A percentile compares a stretch with the other conserved stretches of the same genome.
Evolutionary conservation across 768 basidiomycete species (phyloP).

Genomic region (Rhizopogon rudus): DNA sequence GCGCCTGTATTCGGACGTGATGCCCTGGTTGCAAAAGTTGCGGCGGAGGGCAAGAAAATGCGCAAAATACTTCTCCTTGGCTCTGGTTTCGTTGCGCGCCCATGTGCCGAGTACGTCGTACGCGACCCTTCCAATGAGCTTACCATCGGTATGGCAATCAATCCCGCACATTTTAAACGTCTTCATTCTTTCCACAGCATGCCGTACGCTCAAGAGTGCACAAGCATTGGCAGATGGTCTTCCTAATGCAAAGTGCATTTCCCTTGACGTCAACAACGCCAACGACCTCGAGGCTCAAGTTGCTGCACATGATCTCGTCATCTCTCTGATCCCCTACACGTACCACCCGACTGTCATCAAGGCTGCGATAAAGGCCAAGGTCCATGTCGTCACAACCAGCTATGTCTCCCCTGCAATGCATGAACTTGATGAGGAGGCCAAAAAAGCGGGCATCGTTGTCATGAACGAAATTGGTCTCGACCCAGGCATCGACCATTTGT

Average conservation of each 20-base stretch:
- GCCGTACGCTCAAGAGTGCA: conserved; percentile 80
- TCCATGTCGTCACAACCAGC: conserved; percentile 92
- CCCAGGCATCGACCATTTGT: conserved; percentile 91
- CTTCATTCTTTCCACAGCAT: conserved; percentile 44
- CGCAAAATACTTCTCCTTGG: conserved; percentile 81
- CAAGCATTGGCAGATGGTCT: conserved; percentile 64
- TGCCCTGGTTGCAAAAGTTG: conserved; percentile 37
- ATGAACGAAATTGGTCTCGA: conserved; percentile 98
- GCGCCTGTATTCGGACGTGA: conserved; percentile 72
- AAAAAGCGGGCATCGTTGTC: conserved; percentile 87
- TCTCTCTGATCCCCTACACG: conserved; percentile 95
- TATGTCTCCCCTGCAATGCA: conserved; percentile 92
- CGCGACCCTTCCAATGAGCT: conserved; percentile 77
- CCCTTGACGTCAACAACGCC: conserved; percentile 75
- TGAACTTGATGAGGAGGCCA: conserved; percentile 74
- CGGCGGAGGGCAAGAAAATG: conserved; percentile 47
- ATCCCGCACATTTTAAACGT: neutral
- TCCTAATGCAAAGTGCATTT: conserved; percentile 64
- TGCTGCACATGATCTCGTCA: conserved; percentile 86
- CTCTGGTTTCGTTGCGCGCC: conserved; percentile 91
- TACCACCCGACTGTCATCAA: conserved; percentile 87
- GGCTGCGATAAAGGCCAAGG: conserved; percentile 78
- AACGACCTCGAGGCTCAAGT: conserved; percentile 75
- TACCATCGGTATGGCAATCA: conserved; percentile 62
- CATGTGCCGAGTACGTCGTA: conserved; percentile 93